A percentile compares a stretch with the other conserved stretches of the same genome.
Conservation (phyloP, 2,329 filamentous ascomycete species). For the Diaporthe ilicicola region DNA sequence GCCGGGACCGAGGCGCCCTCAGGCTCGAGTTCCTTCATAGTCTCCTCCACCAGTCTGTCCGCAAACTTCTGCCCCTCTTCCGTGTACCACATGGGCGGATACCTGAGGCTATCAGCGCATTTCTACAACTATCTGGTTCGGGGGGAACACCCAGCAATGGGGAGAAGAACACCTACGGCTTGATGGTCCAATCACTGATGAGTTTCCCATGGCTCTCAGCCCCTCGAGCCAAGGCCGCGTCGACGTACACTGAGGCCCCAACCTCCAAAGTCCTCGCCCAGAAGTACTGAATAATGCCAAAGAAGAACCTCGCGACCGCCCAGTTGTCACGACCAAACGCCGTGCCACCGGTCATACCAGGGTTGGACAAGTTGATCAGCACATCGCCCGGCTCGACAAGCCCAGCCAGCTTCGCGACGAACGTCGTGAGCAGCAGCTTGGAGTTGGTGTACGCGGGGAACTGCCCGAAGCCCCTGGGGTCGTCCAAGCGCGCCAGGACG, state of each 20-base stretch:
- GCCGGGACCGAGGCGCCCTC: not conserved
- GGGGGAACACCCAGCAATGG: too few relatives aligned
- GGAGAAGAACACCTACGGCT: not conserved
- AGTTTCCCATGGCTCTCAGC: not conserved
- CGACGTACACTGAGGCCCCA: not conserved
- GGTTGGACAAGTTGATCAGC: constrained; percentile 56
- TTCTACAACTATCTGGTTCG: too few relatives aligned
- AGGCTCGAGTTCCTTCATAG: not conserved
- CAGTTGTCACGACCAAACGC: constrained; percentile 33
- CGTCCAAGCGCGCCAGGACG: not conserved
- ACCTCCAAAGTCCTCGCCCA: not conserved
- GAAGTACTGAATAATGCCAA: not conserved
- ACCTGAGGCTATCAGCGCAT: not conserved
- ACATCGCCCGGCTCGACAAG: constrained; percentile 50
- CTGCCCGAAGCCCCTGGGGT: not conserved
- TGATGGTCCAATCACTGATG: constrained; percentile 5
- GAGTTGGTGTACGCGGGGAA: constrained; percentile 1
- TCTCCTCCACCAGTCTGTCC: not conserved
- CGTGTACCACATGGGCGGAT: not conserved
- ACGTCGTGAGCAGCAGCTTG: constrained; percentile 47
- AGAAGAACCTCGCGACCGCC: not conserved
- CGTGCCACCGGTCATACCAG: constrained; percentile 54
- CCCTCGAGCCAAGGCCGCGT: not conserved
- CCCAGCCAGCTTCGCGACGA: constrained; percentile 47
- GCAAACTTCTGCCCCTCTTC: not conserved